Evolutionary conservation across 2,329 filamentous ascomycete species (phyloP), one percentile per base, ranked within the genome.

Genomic region (Albophoma yamanashiensis): DNA sequence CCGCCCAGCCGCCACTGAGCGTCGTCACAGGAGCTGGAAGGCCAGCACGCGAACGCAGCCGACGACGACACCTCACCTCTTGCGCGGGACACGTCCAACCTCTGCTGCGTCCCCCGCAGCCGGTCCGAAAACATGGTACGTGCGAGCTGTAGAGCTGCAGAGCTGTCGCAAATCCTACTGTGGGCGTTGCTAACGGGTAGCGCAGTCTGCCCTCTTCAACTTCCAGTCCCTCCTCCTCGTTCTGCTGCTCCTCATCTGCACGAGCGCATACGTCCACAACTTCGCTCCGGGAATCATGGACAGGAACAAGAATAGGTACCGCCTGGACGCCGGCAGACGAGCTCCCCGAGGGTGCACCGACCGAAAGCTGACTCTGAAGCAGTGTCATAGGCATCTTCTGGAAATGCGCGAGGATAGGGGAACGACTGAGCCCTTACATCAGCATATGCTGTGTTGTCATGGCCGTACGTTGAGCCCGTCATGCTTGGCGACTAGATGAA

Each of bases 221-320:
- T 97, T 99, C 80, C 92, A 97, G 76, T 96, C 92, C 61, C 89
- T 97, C 67, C 85, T 99, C 68, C 85, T 97, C 68, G 93, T 97
- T 66, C 86, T 99, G 69, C 86, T 99, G 58, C 88, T 99, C 67
- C 86, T 95, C 67, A 95, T 97, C 71, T 99, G 94, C 83, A 97
- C 94, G 60, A 92, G 90, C 75, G 87, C 94, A 63, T 97, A 99
- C 77, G 84, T 92, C 60, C 94, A 97, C 79, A 89, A 90, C 68
- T 86, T 96, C 64, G 89, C 94, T 70, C 93, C 94, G 0, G 83
- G 88, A 5, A 88, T 96, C 68, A 90, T 99, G 78, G 93, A 97
- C 76, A 83, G 89, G 58, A 94, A 96, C 74, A 96, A 95, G 79
- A 85, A 93, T 68, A 91, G 91, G 91, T 94, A 83, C 53, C 81